Base-by-base conservation (phyloP, 2,329 filamentous ascomycete species). In the Bimuria novae-zelandiae region DNA sequence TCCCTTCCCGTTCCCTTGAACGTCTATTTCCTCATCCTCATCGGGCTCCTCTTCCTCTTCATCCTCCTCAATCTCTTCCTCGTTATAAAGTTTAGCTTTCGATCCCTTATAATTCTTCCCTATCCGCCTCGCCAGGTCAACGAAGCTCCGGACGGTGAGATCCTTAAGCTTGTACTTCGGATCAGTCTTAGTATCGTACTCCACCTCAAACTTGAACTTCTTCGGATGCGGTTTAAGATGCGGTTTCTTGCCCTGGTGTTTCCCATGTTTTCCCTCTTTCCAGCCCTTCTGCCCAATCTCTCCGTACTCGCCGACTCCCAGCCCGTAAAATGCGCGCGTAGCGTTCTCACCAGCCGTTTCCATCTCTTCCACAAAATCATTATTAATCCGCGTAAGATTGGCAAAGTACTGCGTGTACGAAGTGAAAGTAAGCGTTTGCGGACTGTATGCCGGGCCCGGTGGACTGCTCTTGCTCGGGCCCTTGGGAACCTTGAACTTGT, bases 391-490 rank as follows among this genome's bases (percentile, higher is more conserved):
- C 0, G 93, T 97, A n/a, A 99, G 77, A 71, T 99, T 99, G 55
- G 93, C 92, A 73, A 86, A 97, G 73, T 95, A 97, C 67, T 99
- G 94, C 3, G 86, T 91, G 73, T 91, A 97, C 4, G 90, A 86
- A 3, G 88, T 81, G 56, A 92, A 79, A 0, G 90, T 89, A 32
- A 97, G 79, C 0, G 90, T 79, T 70, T 99, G 94, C 7, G 89
- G 86, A 17, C 87, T 91, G 74, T 99, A 97, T 7, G 90, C 94
- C 0, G 94, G 94, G 0, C 94, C 94, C 0, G 93, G 93, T 5
- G 85, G 84, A 7, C 88, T 76, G 1, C 83, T 82, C 63, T 88
- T 86, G 0, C 89, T 84, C 2, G 94, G 94, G 1, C 87, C 84
- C 0, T 84, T 75, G 0, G 94, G 94, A 14, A 80, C 67, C 29